These are phyloP conservation scores for Fusarium sp. DNA, from an alignment of 2,329 filamentous ascomycete species.

Conservation along the genomic window DNA sequence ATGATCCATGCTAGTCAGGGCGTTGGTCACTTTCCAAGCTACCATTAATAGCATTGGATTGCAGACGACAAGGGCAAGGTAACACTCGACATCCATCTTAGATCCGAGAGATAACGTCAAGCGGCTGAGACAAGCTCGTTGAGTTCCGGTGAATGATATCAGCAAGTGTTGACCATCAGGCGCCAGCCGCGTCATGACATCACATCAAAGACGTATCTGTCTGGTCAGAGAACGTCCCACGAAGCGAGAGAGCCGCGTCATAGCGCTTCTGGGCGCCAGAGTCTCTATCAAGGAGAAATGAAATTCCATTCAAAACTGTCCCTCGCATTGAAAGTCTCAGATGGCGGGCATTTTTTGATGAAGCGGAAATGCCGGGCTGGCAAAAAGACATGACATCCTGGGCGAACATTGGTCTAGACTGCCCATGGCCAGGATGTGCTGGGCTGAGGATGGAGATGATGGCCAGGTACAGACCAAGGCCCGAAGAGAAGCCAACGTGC, in stretches of 20 bases:
- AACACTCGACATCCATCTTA: constrained; percentile 11
- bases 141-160: constrained; percentile 9
- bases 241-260: constrained; percentile 10
- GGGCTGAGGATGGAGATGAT: constrained; percentile 10
- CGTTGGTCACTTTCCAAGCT: background rate
- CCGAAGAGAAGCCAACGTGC: constrained; percentile 9
- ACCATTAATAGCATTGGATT: constrained; percentile 11
- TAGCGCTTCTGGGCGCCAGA: constrained; percentile 17
- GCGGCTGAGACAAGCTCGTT: constrained; percentile 14
- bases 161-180: constrained; percentile 15
- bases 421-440: constrained; percentile 16
- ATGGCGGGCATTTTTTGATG: background rate
- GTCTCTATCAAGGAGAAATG: background rate
- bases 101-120: constrained; percentile 22
- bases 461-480: constrained; percentile 19
- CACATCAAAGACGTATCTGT: background rate
- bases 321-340: constrained; percentile 2
- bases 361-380: constrained; percentile 4
- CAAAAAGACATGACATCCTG: constrained; percentile 13
- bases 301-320: background rate
- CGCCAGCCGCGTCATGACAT: constrained; percentile 30
- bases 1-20: constrained; percentile 5
- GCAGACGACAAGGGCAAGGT: constrained; percentile 16
- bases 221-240: background rate
- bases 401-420: constrained; percentile 27